Evolutionary conservation across 2,329 filamentous ascomycete species (phyloP).

Genomic region (Cladosporium sp.): DNA sequence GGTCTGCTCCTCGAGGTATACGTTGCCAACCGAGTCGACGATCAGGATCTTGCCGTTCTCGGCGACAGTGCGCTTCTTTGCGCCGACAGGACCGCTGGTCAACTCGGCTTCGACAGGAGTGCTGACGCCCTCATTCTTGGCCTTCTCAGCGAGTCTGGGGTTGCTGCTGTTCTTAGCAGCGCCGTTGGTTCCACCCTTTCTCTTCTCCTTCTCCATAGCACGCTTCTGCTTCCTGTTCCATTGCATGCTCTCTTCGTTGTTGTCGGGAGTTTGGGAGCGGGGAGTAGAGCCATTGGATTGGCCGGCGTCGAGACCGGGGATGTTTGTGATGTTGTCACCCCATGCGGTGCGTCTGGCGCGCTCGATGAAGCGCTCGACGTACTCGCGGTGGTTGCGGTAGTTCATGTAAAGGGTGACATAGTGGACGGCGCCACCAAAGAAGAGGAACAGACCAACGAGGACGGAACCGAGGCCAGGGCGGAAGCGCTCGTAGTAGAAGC

Average conservation of each 20-base stretch:
- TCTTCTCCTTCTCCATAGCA: constrained; percentile 81
- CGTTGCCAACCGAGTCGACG: constrained; percentile 87
- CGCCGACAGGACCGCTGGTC: constrained; percentile 64
- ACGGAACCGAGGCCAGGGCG: constrained; percentile 87
- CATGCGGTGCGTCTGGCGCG: constrained; percentile 86
- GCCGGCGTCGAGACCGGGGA: constrained; percentile 63
- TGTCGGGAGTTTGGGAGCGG: constrained; percentile 18
- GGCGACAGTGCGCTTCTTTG: constrained; percentile 83
- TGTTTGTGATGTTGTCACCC: constrained; percentile 70
- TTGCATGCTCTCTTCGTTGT: constrained; percentile 54
- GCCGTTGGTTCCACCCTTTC: constrained; percentile 61
- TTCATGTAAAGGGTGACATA: constrained; percentile 82
- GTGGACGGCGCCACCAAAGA: constrained; percentile 81
- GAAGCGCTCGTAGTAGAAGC: constrained; percentile 96
- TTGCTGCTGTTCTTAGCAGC: constrained; percentile 47
- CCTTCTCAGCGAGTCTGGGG: constrained; percentile 50
- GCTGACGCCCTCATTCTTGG: constrained; percentile 52
- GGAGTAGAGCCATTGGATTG: constrained; percentile 29
- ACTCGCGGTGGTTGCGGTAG: constrained; percentile 88
- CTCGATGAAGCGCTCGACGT: constrained; percentile 86
- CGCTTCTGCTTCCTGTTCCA: constrained; percentile 82
- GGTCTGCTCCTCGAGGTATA: constrained; percentile 89
- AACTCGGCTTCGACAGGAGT: constrained; percentile 55
- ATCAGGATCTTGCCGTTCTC: constrained; percentile 95
- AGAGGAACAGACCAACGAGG: constrained; percentile 75